Percentiles rank a stretch among this genome's conserved stretches.
Conservation (phyloP, 2,329 filamentous ascomycete genomes). For the Blastomyces parvus region DNA sequence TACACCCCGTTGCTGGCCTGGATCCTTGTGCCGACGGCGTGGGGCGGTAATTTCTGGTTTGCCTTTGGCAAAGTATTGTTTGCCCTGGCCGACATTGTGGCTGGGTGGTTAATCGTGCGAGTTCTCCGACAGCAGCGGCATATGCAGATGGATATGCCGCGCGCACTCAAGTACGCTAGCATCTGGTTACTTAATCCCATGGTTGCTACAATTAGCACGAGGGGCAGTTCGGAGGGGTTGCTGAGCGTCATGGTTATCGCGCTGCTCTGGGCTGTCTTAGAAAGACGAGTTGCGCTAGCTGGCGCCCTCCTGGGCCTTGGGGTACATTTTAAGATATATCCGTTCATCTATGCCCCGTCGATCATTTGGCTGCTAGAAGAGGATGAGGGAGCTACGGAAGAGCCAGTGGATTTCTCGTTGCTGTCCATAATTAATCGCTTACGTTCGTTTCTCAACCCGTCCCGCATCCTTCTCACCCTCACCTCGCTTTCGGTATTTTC, state of each 20-base stretch:
- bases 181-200: conserved; percentile 97
- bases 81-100: conserved; percentile 69
- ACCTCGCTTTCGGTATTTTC: conserved; percentile 65
- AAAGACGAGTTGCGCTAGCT: conserved; percentile 53
- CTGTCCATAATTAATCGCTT: conserved; percentile 6
- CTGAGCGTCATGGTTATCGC: conserved; percentile 75
- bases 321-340: conserved; percentile 98
- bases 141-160: conserved; percentile 39
- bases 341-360: conserved; percentile 78
- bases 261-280: conserved; percentile 70
- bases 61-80: conserved; percentile 83
- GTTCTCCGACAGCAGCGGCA: conserved; percentile 40
- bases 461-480: conserved; percentile 34
- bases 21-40: conserved; percentile 73
- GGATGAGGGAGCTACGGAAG: conserved; percentile 17
- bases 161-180: conserved; percentile 65
- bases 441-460: conserved; percentile 29
- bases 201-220: conserved; percentile 92
- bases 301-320: conserved; percentile 68
- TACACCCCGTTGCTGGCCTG: conserved; percentile 93
- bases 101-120: conserved; percentile 65
- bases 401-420: not conserved
- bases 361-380: conserved; percentile 36
- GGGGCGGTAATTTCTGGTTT: conserved; percentile 51
- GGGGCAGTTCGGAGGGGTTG: conserved; percentile 86